Conservation (phyloP, 139 green algal genomes). For the Picochlorum sp. region DNA sequence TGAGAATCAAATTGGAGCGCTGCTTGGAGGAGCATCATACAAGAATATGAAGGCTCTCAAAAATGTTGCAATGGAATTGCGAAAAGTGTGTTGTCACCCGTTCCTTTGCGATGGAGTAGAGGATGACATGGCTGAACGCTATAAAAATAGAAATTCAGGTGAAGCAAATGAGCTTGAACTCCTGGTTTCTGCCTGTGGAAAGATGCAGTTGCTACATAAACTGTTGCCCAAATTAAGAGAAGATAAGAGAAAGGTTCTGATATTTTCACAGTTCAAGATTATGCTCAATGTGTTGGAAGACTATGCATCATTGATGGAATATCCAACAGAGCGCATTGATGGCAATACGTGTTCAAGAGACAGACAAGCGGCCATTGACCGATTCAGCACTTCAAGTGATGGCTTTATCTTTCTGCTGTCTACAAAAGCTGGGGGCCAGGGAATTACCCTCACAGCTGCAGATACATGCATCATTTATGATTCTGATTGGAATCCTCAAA, state of each 20-base stretch:
- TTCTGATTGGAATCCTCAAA: constrained; percentile 88
- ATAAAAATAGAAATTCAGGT: not conserved
- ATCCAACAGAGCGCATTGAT: constrained; percentile 79
- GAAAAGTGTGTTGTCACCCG: constrained; percentile 93
- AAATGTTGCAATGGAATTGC: constrained; percentile 92
- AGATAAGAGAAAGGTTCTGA: constrained; percentile 71
- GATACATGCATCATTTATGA: constrained; percentile 95
- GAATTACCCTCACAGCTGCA: constrained; percentile 91
- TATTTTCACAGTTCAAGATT: constrained; percentile 87
- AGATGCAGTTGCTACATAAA: constrained; percentile 72
- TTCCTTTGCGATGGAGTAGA: constrained; percentile 81
- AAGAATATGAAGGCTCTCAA: constrained; percentile 64
- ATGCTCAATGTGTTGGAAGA: constrained; percentile 87
- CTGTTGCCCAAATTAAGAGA: constrained; percentile 69
- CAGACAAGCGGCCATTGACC: constrained; percentile 81
- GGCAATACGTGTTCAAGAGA: constrained; percentile 38
- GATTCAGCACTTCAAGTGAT: constrained; percentile 42
- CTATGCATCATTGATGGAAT: constrained; percentile 39
- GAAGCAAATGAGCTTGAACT: constrained; percentile 34
- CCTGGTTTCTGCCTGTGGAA: constrained; percentile 57
- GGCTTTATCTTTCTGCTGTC: constrained; percentile 88
- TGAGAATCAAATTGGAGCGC: constrained; percentile 38
- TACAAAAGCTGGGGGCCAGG: constrained; percentile 83
- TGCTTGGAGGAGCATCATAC: constrained; percentile 35
- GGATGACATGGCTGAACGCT: constrained; percentile 48